Percentiles rank a stretch among this genome's conserved stretches.
Evolutionary conservation across 352 stramenopile genomes (phyloP).

Genomic region (Globisporangium carolinianum): DNA sequence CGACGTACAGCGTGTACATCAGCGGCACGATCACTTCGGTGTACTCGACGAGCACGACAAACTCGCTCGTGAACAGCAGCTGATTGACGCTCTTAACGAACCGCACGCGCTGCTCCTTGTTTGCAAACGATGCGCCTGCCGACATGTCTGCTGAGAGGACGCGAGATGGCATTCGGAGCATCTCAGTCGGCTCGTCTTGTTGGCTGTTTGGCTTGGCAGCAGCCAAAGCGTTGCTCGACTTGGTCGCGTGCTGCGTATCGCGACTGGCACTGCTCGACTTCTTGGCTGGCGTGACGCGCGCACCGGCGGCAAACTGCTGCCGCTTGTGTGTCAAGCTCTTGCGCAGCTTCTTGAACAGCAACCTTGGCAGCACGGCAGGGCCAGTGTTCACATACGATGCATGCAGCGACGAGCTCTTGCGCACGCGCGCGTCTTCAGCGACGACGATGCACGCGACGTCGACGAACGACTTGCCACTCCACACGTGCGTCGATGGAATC

Average conservation of each 20-base stretch:
- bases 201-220: too few relatives aligned
- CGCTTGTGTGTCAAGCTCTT: too few relatives aligned
- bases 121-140: not conserved
- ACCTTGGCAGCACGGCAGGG: not conserved
- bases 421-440: not conserved
- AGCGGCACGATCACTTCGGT: conserved; percentile 13
- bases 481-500: conserved; percentile 2
- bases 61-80: conserved; percentile 11
- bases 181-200: too few relatives aligned
- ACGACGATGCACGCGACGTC: conserved; percentile 9
- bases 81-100: conserved; percentile 4
- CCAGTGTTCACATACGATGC: not conserved
- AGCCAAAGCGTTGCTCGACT: not conserved
- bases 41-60: conserved; percentile 16
- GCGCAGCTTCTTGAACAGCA: not conserved
- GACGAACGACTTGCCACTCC: conserved; percentile 1
- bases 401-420: not conserved
- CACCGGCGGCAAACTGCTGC: too few relatives aligned
- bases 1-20: conserved; percentile 9
- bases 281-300: not conserved
- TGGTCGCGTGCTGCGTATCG: not conserved
- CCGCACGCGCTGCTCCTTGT: not conserved
- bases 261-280: not conserved
- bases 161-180: not conserved
- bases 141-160: not conserved